phyloP scores from a whole-genome alignment of 768 basidiomycete genomes.

The Trametes maxima region DNA sequence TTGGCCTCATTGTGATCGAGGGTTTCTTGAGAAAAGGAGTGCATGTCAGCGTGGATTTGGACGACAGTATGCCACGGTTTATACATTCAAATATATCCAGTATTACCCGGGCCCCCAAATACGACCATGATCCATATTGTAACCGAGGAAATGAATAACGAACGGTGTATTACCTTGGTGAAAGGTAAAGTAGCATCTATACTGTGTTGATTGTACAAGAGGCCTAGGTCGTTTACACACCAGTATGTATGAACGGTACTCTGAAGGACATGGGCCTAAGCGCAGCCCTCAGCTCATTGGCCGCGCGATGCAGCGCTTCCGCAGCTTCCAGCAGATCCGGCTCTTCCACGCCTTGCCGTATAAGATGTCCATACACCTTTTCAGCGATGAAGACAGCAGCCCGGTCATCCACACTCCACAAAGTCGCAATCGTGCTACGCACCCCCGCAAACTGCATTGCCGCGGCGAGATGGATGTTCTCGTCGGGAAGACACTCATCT shows the following conservation, averaged over 20 bases:
- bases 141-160: too few species aligned
- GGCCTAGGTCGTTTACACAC: background rate
- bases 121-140: too few species aligned
- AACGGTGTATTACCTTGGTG: too few species aligned
- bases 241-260: conserved; percentile 9
- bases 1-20: too few species aligned
- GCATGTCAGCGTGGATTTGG: too few species aligned
- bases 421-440: conserved; percentile 14
- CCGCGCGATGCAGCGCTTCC: conserved; percentile 2
- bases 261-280: background rate
- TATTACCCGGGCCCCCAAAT: too few species aligned
- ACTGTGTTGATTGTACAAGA: too few species aligned
- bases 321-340: conserved; percentile 4
- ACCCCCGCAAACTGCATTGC: conserved; percentile 24
- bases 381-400: conserved; percentile 9
- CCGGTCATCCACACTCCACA: conserved; percentile 19
- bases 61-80: too few species aligned
- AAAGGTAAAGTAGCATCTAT: too few species aligned
- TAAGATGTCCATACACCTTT: conserved; percentile 8
- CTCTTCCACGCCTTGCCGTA: background rate
- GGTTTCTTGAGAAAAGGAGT: too few species aligned
- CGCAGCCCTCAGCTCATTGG: background rate
- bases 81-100: too few species aligned
- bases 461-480: conserved; percentile 21
- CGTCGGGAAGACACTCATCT: conserved; percentile 8